A percentile compares a stretch with the other conserved stretches of the same genome.
Conservation (phyloP, 139 green algal genomes). For the Chlamydomonas eustigma region DNA sequence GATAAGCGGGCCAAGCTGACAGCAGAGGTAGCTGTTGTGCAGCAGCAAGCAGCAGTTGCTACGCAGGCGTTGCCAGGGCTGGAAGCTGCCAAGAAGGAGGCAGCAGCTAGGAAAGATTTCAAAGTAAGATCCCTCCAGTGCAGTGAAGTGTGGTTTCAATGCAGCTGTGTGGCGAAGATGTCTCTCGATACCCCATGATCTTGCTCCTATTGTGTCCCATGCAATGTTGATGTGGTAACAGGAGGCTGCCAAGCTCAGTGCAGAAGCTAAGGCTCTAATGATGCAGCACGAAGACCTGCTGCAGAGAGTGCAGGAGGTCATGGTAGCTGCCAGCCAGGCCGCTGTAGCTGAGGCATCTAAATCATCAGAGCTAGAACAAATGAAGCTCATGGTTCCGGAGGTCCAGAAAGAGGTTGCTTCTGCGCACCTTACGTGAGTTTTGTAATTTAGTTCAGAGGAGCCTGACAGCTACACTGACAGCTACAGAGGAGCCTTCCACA, state of each 20-base stretch:
- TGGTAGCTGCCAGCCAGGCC: background rate
- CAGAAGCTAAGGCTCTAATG: background rate
- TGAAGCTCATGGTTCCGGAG: background rate
- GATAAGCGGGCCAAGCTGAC: background rate
- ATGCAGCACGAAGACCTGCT: background rate
- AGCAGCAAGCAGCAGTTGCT: background rate
- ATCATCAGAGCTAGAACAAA: background rate
- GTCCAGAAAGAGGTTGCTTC: background rate
- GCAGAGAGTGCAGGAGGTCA: background rate
- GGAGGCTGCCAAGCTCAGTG: conserved; percentile 9
- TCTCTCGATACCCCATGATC: too few species aligned
- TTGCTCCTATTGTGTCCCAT: too few species aligned
- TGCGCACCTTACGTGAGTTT: background rate
- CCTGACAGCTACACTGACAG: background rate
- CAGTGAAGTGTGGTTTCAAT: background rate
- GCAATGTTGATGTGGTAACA: too few species aligned
- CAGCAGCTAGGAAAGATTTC: conserved; percentile 9
- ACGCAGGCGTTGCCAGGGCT: background rate
- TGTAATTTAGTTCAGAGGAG: background rate
- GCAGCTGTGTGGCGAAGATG: background rate
- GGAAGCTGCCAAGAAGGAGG: conserved; percentile 7
- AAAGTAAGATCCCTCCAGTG: background rate
- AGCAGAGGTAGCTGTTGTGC: background rate
- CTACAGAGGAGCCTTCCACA: too few species aligned
- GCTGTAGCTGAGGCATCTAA: background rate